Conservation (phyloP, 2,329 filamentous ascomycete genomes). For the Epichloe sibirici region DNA sequence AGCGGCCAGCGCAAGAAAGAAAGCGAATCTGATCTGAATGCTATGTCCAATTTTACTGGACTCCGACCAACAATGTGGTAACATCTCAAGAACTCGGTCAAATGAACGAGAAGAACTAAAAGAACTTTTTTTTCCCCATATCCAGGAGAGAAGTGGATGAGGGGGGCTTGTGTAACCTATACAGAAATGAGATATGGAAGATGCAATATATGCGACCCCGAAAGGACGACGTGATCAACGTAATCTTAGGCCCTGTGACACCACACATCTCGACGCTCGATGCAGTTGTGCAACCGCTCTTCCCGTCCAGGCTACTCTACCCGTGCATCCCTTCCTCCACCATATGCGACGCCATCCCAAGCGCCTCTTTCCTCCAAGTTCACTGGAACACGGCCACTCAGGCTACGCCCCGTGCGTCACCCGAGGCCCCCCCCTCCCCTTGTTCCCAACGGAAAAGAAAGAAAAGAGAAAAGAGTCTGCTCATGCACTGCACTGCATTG, state of each 20-base stretch:
- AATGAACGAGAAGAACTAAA: background rate
- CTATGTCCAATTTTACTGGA: constrained; percentile 44
- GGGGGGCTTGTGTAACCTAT: background rate
- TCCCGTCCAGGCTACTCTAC: background rate
- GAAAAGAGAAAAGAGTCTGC: too few relatives aligned
- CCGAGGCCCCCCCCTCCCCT: too few relatives aligned
- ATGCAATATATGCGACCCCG: background rate
- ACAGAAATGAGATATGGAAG: too few relatives aligned
- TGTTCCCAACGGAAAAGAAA: too few relatives aligned
- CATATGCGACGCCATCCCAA: too few relatives aligned
- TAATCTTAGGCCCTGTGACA: background rate
- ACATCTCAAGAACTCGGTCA: too few relatives aligned
- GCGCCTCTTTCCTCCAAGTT: too few relatives aligned
- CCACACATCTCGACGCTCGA: background rate
- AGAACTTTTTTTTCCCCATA: too few relatives aligned
- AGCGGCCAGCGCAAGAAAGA: constrained; percentile 62
- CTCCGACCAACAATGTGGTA: constrained; percentile 18
- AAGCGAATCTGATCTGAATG: constrained; percentile 36
- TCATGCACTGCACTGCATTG: too few relatives aligned
- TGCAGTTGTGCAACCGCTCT: background rate
- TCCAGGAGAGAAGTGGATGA: background rate
- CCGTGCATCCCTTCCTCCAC: too few relatives aligned
- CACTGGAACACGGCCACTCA: background rate
- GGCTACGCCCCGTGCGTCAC: background rate
- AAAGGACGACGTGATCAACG: background rate